Base-by-base conservation (phyloP, 352 stramenopile genomes). In the Elongisporangium anandrum region DNA sequence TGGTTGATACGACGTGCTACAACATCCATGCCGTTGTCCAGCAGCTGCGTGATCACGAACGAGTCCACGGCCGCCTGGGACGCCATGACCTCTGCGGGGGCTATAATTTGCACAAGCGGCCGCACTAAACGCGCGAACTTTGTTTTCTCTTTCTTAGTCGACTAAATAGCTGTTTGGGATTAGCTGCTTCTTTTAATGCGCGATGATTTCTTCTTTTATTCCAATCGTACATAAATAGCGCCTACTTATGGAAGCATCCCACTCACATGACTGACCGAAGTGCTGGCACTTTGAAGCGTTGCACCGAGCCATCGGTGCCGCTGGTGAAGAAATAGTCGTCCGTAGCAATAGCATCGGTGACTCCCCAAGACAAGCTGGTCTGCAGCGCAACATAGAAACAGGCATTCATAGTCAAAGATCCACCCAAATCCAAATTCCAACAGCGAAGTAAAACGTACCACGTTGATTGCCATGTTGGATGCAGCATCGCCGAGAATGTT, bases 401-500 rank as follows among this genome's bases (percentile, higher is more conserved):
- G 34, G 19, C 24, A 56, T 51, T 22, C 9, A 48, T 29, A 24
- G 26, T 29, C 34, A 38, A n/a, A n/a, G 34, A 1, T 49, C 22
- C 48, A 52, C 52, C 7, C 13, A 53, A 20, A 29, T 10, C 48
- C 49, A 23, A 39, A 26, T 6, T n/a, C 3, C 16, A 41, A 54
- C 54, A 59, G 41, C 3, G 24, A 24, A 21, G 10, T 3, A 13
- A 22, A 49, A 77, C 81, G 56, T 64, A 93, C 85, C 77, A 92
- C 80, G 57, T 92, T 93, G 61, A 92, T 91, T 22, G 85, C 83
- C 70, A 94, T 88, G 61, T 91, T 92, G 23, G 86, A 94, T 2
- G 85, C 84, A 12, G 84, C 80, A 56, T 94, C 84, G 23, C 84
- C 79, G 2, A 95, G 70, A 39, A 95, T 66, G 59, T 87, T 95